phyloP scores from a whole-genome alignment of 331 rosid species.

The Rosa hybrid region DNA sequence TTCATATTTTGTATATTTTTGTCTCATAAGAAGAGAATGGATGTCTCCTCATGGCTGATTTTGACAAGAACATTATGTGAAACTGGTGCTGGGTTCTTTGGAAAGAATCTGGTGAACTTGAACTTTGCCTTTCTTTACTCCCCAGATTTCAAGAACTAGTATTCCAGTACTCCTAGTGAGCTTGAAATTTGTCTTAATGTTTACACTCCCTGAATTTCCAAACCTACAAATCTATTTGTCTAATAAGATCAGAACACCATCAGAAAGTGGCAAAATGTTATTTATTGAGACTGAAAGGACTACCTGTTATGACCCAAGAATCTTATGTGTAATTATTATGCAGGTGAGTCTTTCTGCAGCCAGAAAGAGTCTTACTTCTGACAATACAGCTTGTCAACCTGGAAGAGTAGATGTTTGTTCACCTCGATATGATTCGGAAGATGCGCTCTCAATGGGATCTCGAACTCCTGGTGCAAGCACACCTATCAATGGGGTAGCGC shows the following conservation, averaged over 20 bases:
- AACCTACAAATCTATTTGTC: background rate
- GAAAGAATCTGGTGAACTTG: background rate
- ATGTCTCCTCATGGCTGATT: background rate
- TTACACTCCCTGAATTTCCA: background rate
- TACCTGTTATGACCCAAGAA: conserved; percentile 1
- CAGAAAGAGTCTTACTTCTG: conserved; percentile 72
- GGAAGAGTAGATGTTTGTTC: conserved; percentile 43
- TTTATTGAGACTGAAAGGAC: background rate
- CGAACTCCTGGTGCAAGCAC: conserved; percentile 71
- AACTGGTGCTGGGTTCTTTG: conserved; percentile 7
- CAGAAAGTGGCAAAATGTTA: background rate
- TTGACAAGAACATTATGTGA: background rate
- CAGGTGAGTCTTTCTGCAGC: conserved; percentile 94
- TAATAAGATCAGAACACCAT: background rate
- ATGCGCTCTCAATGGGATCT: conserved; percentile 62
- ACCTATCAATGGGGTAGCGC: conserved; percentile 55
- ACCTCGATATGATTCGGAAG: conserved; percentile 73
- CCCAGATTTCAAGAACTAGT: background rate
- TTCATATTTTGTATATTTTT: background rate
- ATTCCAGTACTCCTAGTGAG: conserved; percentile 1
- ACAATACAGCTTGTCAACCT: conserved; percentile 43
- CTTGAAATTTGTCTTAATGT: background rate
- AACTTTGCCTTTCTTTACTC: background rate
- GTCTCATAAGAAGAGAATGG: background rate
- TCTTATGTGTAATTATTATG: conserved; percentile 36